Percentiles rank a stretch among this genome's conserved stretches.
These are phyloP conservation scores for Hylodesmum podocarpum DNA, from an alignment of 306 rosid genomes.

Conservation along the genomic window DNA sequence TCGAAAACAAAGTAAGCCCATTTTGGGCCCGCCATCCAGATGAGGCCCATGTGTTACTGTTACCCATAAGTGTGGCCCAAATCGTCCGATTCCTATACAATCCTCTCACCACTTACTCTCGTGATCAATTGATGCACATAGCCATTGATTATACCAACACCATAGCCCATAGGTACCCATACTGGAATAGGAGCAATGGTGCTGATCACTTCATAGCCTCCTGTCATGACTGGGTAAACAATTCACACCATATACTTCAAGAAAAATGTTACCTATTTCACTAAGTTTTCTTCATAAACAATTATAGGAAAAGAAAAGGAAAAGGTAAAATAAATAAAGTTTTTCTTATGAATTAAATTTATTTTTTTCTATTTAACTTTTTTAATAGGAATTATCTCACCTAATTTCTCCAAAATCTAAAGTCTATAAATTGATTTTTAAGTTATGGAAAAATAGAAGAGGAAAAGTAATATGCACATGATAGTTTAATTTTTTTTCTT, in stretches of 20 bases:
- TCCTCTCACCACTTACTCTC: slow-evolving; percentile 46
- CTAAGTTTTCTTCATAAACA: too few species aligned
- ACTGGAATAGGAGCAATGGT: slow-evolving; percentile 68
- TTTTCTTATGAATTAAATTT: too few species aligned
- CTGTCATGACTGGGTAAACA: slow-evolving; percentile 82
- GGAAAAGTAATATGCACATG: too few species aligned
- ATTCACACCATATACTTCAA: neutral
- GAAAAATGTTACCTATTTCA: too few species aligned
- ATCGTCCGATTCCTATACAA: slow-evolving; percentile 47
- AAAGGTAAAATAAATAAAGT: too few species aligned
- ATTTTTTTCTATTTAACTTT: too few species aligned
- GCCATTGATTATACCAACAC: slow-evolving; percentile 50
- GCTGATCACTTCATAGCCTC: slow-evolving; percentile 76
- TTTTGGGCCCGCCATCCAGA: slow-evolving; percentile 56
- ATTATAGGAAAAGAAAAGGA: too few species aligned
- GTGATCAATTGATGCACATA: slow-evolving; percentile 42
- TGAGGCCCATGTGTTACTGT: slow-evolving; percentile 62
- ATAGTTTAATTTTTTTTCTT: too few species aligned
- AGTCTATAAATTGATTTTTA: too few species aligned
- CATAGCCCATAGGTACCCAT: slow-evolving; percentile 47
- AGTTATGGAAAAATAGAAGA: too few species aligned
- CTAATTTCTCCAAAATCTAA: too few species aligned
- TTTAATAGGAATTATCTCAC: too few species aligned
- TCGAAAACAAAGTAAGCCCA: slow-evolving; percentile 44
- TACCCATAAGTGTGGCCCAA: slow-evolving; percentile 56